Percentiles rank a stretch among this genome's conserved stretches.
These are phyloP conservation scores for Gyromitra esculenta DNA, from an alignment of 2,329 filamentous ascomycete genomes.

Conservation along the genomic window DNA sequence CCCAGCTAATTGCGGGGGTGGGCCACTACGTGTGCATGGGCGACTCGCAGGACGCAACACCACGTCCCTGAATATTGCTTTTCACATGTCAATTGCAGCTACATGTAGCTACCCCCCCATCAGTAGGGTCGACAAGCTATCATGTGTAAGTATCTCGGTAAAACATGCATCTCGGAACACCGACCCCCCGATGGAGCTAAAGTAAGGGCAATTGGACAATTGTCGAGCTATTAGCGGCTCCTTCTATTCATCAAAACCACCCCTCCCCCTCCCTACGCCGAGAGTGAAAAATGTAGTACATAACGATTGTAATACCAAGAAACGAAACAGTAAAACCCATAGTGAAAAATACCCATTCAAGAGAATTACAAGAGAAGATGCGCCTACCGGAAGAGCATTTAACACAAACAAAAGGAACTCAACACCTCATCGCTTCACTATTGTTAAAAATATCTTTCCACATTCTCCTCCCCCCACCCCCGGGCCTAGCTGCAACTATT, in stretches of 20 bases:
- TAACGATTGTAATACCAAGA: background rate
- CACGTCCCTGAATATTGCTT: slow-evolving; percentile 29
- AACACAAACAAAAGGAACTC: background rate
- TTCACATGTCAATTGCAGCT: slow-evolving; percentile 36
- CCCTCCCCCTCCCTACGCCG: too few species aligned
- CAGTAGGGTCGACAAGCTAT: background rate
- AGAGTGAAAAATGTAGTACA: too few species aligned
- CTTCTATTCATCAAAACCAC: background rate
- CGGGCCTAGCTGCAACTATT: background rate
- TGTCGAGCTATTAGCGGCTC: too few species aligned
- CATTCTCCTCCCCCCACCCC: background rate
- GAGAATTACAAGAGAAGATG: slow-evolving; percentile 13
- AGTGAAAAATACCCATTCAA: background rate
- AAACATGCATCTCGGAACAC: slow-evolving; percentile 1
- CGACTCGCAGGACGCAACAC: slow-evolving; percentile 21
- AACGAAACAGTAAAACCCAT: slow-evolving; percentile 5
- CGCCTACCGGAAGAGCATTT: slow-evolving; percentile 20
- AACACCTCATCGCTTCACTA: background rate
- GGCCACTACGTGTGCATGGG: background rate
- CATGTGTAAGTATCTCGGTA: slow-evolving; percentile 10
- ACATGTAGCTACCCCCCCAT: background rate
- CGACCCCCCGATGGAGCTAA: too few species aligned
- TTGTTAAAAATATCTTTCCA: background rate
- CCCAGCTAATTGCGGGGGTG: slow-evolving; percentile 5
- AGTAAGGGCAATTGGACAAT: too few species aligned